phyloP scores from a whole-genome alignment of 1,139 yeast species.

The Geotrichum siamense region DNA sequence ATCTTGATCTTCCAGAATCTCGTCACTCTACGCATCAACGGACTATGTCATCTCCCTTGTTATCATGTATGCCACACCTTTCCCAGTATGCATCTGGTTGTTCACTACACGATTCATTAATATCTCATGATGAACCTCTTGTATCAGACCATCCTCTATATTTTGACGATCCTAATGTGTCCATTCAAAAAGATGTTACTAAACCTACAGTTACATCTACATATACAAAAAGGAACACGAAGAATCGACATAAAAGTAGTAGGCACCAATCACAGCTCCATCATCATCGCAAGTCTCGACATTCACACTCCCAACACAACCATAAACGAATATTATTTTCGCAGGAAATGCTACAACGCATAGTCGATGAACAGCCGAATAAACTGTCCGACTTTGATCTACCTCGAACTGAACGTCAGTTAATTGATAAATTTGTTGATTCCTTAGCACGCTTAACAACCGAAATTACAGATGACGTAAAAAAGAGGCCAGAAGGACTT shows the following conservation, averaged over 20 bases:
- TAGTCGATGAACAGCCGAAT: conserved; percentile 26
- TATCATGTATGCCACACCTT: conserved; percentile 15
- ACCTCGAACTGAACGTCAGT: conserved; percentile 67
- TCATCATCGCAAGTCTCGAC: background rate
- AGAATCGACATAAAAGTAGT: too few relatives aligned
- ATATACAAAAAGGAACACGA: too few relatives aligned
- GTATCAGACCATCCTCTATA: background rate
- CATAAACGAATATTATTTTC: conserved; percentile 23
- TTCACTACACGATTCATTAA: conserved; percentile 4
- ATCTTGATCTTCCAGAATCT: too few relatives aligned
- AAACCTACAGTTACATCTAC: background rate
- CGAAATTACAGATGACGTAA: conserved; percentile 81
- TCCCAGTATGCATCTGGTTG: conserved; percentile 8
- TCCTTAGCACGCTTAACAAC: conserved; percentile 77
- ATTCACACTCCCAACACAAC: too few relatives aligned
- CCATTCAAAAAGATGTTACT: background rate
- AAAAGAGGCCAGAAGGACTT: conserved; percentile 73
- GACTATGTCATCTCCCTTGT: conserved; percentile 15
- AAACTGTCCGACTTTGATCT: conserved; percentile 64
- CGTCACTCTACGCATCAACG: conserved; percentile 13
- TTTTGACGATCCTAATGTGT: too few relatives aligned
- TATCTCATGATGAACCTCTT: background rate
- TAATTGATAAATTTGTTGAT: conserved; percentile 78
- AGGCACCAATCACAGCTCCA: background rate
- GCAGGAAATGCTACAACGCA: conserved; percentile 25